Conservation (phyloP, 371 early-diverging fungal genomes). For the Mucor sp. region DNA sequence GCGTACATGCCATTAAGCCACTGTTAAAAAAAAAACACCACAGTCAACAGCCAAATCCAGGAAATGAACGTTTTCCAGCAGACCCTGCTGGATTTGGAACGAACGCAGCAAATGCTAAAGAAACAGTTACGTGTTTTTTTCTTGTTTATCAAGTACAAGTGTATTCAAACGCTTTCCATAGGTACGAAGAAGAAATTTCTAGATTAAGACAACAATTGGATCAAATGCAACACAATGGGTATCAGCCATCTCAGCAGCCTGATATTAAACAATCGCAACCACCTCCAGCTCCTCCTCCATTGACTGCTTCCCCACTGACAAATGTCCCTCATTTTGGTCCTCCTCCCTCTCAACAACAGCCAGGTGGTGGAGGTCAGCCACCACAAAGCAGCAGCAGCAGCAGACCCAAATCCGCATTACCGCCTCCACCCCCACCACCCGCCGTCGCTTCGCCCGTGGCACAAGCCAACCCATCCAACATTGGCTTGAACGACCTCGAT, state of each 20-base stretch:
- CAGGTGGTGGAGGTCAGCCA: background rate
- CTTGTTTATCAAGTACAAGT: background rate
- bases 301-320: conserved; percentile 1
- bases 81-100: conserved; percentile 78
- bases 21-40: background rate
- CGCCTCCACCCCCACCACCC: background rate
- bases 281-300: background rate
- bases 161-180: conserved; percentile 4
- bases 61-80: conserved; percentile 83
- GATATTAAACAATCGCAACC: conserved; percentile 2
- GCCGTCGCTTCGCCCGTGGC: background rate
- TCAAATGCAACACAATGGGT: conserved; percentile 23
- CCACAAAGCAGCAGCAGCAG: background rate
- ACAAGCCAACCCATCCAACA: background rate
- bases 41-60: conserved; percentile 73
- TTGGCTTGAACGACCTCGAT: conserved; percentile 70
- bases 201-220: conserved; percentile 48
- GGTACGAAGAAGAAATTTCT: conserved; percentile 54
- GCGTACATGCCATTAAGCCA: background rate
- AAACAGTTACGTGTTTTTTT: conserved; percentile 53
- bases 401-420: background rate
- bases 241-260: conserved; percentile 11
- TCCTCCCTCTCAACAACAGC: conserved; percentile 2
- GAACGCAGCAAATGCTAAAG: conserved; percentile 75
- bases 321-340: conserved; percentile 13